Conservation (phyloP, 1,139 yeast species). For the Meyerozyma smithsonii region DNA sequence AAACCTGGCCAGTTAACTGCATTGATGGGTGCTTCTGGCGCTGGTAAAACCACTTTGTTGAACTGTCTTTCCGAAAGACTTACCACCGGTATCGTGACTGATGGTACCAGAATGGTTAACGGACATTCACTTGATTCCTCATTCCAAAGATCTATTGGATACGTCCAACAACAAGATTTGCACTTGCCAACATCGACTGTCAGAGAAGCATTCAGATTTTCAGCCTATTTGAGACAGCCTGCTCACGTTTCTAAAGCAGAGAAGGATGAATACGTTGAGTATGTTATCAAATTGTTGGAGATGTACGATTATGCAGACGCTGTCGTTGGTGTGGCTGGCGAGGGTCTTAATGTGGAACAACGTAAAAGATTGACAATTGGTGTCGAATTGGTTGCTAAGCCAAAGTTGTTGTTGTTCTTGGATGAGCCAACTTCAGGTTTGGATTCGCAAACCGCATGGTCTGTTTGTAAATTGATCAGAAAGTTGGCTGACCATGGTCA, state of each 20-base stretch:
- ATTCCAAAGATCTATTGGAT: constrained; percentile 37
- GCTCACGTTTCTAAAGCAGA: constrained; percentile 7
- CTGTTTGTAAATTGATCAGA: constrained; percentile 12
- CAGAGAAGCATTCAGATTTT: constrained; percentile 11
- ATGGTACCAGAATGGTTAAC: constrained; percentile 11
- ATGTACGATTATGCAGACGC: constrained; percentile 12
- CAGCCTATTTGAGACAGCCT: constrained; percentile 12
- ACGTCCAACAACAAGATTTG: constrained; percentile 13
- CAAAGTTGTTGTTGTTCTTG: constrained; percentile 14
- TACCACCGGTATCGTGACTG: constrained; percentile 11
- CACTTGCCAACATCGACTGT: constrained; percentile 11
- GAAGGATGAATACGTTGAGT: constrained; percentile 12
- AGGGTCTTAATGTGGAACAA: constrained; percentile 13
- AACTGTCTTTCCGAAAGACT: constrained; percentile 11
- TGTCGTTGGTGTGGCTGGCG: constrained; percentile 12
- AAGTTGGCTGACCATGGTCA: constrained; percentile 13
- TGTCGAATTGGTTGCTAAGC: constrained; percentile 18
- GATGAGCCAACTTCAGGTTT: constrained; percentile 19
- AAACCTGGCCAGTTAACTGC: constrained; percentile 18
- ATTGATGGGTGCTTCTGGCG: constrained; percentile 13
- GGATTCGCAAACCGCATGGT: constrained; percentile 15
- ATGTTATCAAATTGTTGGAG: constrained; percentile 10
- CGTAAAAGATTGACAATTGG: constrained; percentile 17
- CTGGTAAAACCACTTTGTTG: constrained; percentile 13
- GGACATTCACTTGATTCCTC: constrained; percentile 19